Evolutionary conservation across 495 filamentous ascomycete genomes (phyloP), one percentile per base, ranked within the genome.

Genomic region (Chaetomidium leptoderma): DNA sequence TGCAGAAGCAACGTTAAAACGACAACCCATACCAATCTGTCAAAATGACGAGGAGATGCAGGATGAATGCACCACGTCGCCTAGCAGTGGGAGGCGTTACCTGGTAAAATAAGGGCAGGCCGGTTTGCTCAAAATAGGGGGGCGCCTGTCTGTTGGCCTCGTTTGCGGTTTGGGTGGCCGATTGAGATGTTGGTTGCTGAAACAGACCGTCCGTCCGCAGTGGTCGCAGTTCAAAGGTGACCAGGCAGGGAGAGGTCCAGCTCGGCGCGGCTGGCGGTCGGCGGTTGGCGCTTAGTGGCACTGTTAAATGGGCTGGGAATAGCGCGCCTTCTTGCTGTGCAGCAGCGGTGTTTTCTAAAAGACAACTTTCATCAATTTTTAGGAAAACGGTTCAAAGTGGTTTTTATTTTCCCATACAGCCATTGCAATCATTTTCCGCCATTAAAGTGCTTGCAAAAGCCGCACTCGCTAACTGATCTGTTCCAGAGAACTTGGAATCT

Each of bases 131-230:
- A 9, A 43, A 23, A n/a, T 17, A 23, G 37, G 37, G 7, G 26
- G 45, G 24, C 36, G 36, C 13, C 36, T 30, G 46, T 58, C 35
- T 24, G 55, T 17, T 40, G 33, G 33, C 16, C 37, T 47, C 17
- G 23, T 47, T 57, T 47, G 47, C 19, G 53, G 47, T 27, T 36
- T 26, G 27, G n/a, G 51, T 47, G 27, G 44, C 48, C 24, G 42
- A 48, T 40, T 16, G 30, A n/a, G n/a, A n/a, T 21, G 57, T 16
- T 39, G 32, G 45, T 19, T 55, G 53, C 45, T 55, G 45, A 60
- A 60, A 57, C 59, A 53, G 37, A 42, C 29, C 35, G 37, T 35
- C 29, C 35, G 37, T 35, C n/a, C 42, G 57, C 57, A 47, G 14
- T 35, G 40, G 53, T 37, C 52, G 48, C 59, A 53, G 52, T 46